Base-by-base conservation (phyloP, 805 yeast genomes). In the Saturnispora bothae region DNA sequence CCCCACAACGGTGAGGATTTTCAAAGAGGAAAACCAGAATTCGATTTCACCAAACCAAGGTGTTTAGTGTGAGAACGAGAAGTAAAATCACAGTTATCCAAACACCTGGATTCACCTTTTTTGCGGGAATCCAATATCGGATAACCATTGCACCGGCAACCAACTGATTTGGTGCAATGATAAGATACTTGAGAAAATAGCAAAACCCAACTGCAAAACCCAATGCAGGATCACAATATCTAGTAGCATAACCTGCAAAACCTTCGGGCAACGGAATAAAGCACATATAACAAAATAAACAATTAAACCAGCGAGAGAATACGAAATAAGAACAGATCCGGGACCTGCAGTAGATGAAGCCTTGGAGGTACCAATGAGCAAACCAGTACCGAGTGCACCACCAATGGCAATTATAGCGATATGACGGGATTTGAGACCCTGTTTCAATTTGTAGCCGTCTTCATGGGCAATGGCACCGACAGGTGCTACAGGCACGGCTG, bases 371-470 rank as follows among this genome's bases (percentile, higher is more conserved):
- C 88, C 85, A 48, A 83, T 78, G 46, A 83, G 63, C 40, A 83
- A 65, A 52, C 88, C 94, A 1, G 92, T 81, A 40, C 92, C 92
- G 37, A 83, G 60, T 7, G 89, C 83, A 48, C 92, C 89, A 48
- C 92, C 94, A 47, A 83, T 73, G 46, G 92, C 75, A 59, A 72
- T 70, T 76, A 72, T 71, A 36, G 72, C 62, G 47, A 70, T 66
- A 43, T 71, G 77, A 45, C 78, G 54, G 8, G 75, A 60, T 39
- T 68, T 63, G 30, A 70, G 54, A 5, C 60, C 68, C 46, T 65
- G 64, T 41, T 65, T 66, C 47, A 69, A 61, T 42, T 60, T 53
- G 41, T 64, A 69, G 5, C 73, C 73, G 22, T 64, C 69, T 8
- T 52, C 53, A 12, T 47, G 40, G 21, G 65, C 65, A 28, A n/a